phyloP scores from a whole-genome alignment of 805 yeast genomes.

The Lachancea lanzarotensis region DNA sequence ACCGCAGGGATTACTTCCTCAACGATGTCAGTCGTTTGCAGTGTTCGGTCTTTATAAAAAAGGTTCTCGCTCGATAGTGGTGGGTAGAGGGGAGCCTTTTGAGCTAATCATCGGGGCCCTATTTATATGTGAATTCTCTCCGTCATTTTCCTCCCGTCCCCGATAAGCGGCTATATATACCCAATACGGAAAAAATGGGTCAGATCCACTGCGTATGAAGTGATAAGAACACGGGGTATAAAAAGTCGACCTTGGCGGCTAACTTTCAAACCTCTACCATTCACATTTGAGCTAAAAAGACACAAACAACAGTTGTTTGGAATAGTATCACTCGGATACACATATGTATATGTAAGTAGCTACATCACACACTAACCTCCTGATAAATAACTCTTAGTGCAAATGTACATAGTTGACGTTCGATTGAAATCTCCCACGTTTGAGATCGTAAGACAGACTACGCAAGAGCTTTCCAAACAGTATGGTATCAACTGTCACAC shows the following conservation, averaged over 20 bases:
- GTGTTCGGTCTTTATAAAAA: too few species aligned
- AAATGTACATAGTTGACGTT: slow-evolving; percentile 19
- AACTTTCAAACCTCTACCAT: neutral
- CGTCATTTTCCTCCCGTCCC: neutral
- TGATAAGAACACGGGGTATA: neutral
- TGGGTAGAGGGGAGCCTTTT: too few species aligned
- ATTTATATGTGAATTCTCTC: neutral
- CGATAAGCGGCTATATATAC: neutral
- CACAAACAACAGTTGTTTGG: neutral
- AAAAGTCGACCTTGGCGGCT: neutral
- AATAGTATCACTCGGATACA: neutral
- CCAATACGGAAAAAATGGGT: neutral
- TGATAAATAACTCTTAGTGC: neutral
- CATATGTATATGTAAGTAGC: neutral
- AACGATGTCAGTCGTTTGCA: too few species aligned
- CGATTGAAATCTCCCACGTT: slow-evolving; percentile 5
- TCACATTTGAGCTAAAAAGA: too few species aligned
- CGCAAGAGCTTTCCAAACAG: neutral
- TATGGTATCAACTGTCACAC: neutral
- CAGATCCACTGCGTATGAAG: neutral
- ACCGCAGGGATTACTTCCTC: too few species aligned
- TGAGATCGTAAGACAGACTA: slow-evolving; percentile 1
- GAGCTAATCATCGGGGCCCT: too few species aligned
- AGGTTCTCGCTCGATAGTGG: too few species aligned
- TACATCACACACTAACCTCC: neutral